These are phyloP conservation scores for Boletales sp. DNA, from an alignment of 768 basidiomycete genomes.

Conservation along the genomic window DNA sequence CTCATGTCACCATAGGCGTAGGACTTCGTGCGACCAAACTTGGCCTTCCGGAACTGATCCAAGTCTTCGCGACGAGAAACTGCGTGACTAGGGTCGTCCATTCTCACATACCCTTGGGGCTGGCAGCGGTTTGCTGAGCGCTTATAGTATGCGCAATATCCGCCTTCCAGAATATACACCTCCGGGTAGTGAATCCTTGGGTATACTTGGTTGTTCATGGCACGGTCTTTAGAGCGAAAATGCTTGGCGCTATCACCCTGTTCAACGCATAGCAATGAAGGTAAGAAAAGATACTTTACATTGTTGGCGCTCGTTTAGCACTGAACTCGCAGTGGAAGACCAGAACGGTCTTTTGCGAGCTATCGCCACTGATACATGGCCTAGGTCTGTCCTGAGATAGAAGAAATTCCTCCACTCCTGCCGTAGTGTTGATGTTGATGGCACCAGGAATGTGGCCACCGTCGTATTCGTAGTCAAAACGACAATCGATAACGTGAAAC, in stretches of 20 bases:
- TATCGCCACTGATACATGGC: constrained; percentile 73
- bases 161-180: constrained; percentile 94
- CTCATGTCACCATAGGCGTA: constrained; percentile 86
- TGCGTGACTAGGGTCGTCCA: constrained; percentile 91
- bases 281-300: constrained; percentile 50
- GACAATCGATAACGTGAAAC: constrained; percentile 89
- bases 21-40: constrained; percentile 86
- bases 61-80: constrained; percentile 80
- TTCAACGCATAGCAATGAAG: constrained; percentile 3
- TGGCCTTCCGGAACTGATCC: constrained; percentile 86
- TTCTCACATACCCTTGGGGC: constrained; percentile 80
- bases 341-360: constrained; percentile 72
- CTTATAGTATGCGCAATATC: constrained; percentile 87
- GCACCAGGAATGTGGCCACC: constrained; percentile 94
- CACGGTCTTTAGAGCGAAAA: constrained; percentile 85
- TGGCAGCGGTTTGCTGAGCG: constrained; percentile 66
- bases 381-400: constrained; percentile 60
- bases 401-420: constrained; percentile 76
- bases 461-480: constrained; percentile 93
- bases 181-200: constrained; percentile 95
- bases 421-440: constrained; percentile 83
- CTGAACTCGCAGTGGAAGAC: constrained; percentile 99
- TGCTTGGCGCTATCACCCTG: constrained; percentile 73
- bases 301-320: constrained; percentile 91
- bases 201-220: constrained; percentile 83